Percentiles rank a stretch among this genome's conserved stretches.
Evolutionary conservation across 2,329 filamentous ascomycete genomes (phyloP).

Genomic region (Waltergamsia citrina): DNA sequence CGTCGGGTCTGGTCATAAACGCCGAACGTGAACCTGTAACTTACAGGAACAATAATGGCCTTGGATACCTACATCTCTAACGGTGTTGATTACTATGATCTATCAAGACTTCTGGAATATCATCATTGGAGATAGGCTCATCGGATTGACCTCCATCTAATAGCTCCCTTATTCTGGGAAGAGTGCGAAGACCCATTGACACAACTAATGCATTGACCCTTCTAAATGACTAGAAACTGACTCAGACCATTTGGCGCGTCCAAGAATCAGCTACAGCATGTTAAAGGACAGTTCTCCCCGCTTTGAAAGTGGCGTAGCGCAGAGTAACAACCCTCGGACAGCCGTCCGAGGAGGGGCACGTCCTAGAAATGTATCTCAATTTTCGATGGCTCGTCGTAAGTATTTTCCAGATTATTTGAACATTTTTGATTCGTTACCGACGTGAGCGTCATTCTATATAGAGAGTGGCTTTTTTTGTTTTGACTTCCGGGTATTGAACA

Average conservation of each 20-base stretch:
- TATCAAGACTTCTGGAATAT: constrained; percentile 3
- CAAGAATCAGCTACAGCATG: constrained; percentile 11
- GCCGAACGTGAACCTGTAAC: not conserved
- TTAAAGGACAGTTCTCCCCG: constrained; percentile 12
- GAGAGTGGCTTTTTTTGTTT: too few species aligned
- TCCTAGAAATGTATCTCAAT: constrained; percentile 13
- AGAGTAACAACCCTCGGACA: constrained; percentile 12
- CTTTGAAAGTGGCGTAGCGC: constrained; percentile 13
- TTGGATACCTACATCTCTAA: too few species aligned
- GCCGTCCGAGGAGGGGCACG: constrained; percentile 16
- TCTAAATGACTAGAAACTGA: not conserved
- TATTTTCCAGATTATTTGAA: not conserved
- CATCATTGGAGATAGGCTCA: constrained; percentile 8
- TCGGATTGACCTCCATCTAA: constrained; percentile 8
- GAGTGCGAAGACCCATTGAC: constrained; percentile 8
- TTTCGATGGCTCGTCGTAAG: constrained; percentile 4
- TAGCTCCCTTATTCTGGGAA: constrained; percentile 10
- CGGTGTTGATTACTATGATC: not conserved
- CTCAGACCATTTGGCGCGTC: not conserved
- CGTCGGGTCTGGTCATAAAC: too few species aligned
- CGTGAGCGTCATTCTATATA: not conserved
- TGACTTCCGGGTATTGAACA: too few species aligned
- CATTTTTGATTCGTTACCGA: not conserved
- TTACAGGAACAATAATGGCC: not conserved
- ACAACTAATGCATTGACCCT: too few species aligned